Percentiles rank a stretch among this genome's conserved stretches.
Evolutionary conservation across 768 basidiomycete species (phyloP).

Genomic region (Lactifluus piperatus): DNA sequence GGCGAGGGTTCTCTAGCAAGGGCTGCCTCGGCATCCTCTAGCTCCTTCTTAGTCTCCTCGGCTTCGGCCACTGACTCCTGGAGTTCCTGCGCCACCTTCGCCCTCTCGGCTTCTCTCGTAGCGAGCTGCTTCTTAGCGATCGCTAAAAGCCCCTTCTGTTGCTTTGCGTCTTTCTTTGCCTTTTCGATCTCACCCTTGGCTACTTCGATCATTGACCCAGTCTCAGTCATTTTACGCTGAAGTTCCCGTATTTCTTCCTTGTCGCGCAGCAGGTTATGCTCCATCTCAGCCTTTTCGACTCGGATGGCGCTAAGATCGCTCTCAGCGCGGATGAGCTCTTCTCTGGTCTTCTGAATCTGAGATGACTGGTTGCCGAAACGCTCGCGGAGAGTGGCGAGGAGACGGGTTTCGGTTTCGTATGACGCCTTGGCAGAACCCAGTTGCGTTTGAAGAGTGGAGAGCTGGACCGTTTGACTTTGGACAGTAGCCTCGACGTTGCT

Average conservation of each 20-base stretch:
- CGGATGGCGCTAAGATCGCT: slow-evolving; percentile 84
- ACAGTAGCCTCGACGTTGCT: slow-evolving; percentile 53
- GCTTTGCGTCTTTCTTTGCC: slow-evolving; percentile 86
- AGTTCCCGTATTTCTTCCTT: slow-evolving; percentile 90
- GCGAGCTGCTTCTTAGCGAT: slow-evolving; percentile 92
- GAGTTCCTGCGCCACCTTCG: slow-evolving; percentile 62
- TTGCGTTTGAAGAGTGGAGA: slow-evolving; percentile 75
- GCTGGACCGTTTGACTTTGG: slow-evolving; percentile 59
- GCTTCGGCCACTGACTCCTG: slow-evolving; percentile 54
- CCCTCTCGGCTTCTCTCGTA: slow-evolving; percentile 70
- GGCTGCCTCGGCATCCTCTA: slow-evolving; percentile 45
- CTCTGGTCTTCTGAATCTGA: slow-evolving; percentile 61
- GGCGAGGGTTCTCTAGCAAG: slow-evolving; percentile 30
- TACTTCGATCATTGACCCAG: slow-evolving; percentile 59
- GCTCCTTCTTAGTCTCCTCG: slow-evolving; percentile 44
- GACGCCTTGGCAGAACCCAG: slow-evolving; percentile 75
- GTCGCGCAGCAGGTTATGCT: slow-evolving; percentile 77
- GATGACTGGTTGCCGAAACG: slow-evolving; percentile 56
- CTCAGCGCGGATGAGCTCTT: slow-evolving; percentile 82
- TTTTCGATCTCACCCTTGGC: slow-evolving; percentile 77
- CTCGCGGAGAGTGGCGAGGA: slow-evolving; percentile 59
- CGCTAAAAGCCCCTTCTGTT: slow-evolving; percentile 91
- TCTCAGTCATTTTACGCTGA: slow-evolving; percentile 77
- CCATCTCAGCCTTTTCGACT: slow-evolving; percentile 87
- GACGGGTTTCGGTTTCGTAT: slow-evolving; percentile 75